Conservation (phyloP, 768 basidiomycete species). For the Leccinum disarticulatum region DNA sequence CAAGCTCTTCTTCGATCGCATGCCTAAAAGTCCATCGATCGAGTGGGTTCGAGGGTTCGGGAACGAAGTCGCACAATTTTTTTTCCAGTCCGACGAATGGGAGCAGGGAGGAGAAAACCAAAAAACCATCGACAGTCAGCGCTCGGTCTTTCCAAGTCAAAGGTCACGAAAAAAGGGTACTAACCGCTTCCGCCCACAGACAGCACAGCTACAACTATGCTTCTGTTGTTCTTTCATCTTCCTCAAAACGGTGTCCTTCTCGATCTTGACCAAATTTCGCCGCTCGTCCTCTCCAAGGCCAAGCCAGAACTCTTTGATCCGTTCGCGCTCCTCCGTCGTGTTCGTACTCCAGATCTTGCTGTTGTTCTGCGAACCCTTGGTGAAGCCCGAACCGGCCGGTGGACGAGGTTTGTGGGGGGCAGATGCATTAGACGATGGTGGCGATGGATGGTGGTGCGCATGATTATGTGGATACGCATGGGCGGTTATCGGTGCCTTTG, state of each 20-base stretch:
- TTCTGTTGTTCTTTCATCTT: slow-evolving; percentile 99
- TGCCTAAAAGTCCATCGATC: slow-evolving; percentile 49
- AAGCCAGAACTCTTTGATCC: slow-evolving; percentile 98
- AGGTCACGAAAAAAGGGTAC: slow-evolving; percentile 40
- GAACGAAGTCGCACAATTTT: slow-evolving; percentile 11
- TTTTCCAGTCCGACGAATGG: slow-evolving; percentile 21
- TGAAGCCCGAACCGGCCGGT: slow-evolving; percentile 26
- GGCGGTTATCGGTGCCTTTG: slow-evolving; percentile 56
- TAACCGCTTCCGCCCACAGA: slow-evolving; percentile 95
- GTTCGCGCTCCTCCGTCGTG: slow-evolving; percentile 89
- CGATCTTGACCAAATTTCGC: slow-evolving; percentile 89
- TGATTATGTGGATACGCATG: slow-evolving; percentile 52
- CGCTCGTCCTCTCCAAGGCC: slow-evolving; percentile 90
- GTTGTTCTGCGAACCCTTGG: slow-evolving; percentile 40
- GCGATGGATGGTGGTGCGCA: slow-evolving; percentile 53
- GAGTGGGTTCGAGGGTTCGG: slow-evolving; percentile 15
- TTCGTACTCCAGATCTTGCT: slow-evolving; percentile 95
- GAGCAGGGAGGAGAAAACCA: slow-evolving; percentile 20
- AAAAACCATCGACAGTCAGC: slow-evolving; percentile 26
- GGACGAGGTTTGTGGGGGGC: slow-evolving; percentile 32
- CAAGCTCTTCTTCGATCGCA: slow-evolving; percentile 99
- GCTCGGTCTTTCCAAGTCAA: slow-evolving; percentile 13
- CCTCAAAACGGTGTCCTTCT: slow-evolving; percentile 94
- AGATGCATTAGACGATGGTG: slow-evolving; percentile 37
- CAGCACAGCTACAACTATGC: slow-evolving; percentile 92